Evolutionary conservation across 2,329 filamentous ascomycete species (phyloP).

Genomic region (Stachybotrys chartarum): DNA sequence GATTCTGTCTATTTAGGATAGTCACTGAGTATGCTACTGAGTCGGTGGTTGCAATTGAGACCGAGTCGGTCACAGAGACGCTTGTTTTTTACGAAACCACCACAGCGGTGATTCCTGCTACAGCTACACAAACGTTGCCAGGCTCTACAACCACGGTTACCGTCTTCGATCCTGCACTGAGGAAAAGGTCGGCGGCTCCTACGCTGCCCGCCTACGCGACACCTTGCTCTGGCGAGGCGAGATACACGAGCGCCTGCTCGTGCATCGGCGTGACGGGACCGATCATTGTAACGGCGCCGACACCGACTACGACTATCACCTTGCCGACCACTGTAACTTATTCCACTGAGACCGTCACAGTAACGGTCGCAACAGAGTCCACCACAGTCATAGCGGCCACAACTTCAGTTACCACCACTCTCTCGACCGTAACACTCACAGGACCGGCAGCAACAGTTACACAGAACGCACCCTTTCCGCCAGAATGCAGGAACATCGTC

Average conservation of each 20-base stretch:
- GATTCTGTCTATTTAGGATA: too few species aligned
- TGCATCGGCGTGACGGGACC: constrained; percentile 7
- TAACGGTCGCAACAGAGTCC: not conserved
- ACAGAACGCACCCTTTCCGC: too few species aligned
- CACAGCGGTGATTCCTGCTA: too few species aligned
- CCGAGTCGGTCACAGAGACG: too few species aligned
- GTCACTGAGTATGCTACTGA: too few species aligned
- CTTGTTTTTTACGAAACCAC: too few species aligned
- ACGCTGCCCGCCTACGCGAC: constrained; percentile 12
- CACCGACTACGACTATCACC: constrained; percentile 5
- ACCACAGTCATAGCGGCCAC: not conserved
- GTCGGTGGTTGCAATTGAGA: too few species aligned
- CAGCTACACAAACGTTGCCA: too few species aligned
- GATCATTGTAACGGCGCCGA: constrained; percentile 9
- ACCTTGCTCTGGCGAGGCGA: constrained; percentile 10
- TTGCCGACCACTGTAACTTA: not conserved
- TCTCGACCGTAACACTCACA: not conserved
- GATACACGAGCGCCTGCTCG: constrained; percentile 13
- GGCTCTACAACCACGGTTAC: too few species aligned
- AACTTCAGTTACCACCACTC: not conserved
- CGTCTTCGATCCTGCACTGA: too few species aligned
- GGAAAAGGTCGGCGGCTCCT: too few species aligned
- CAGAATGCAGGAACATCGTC: too few species aligned
- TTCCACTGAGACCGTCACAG: not conserved
- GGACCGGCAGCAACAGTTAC: not conserved